Percentiles rank a stretch among this genome's conserved stretches.
phyloP scores from a whole-genome alignment of 2,329 filamentous ascomycete genomes.

The Colletotrichum musae region DNA sequence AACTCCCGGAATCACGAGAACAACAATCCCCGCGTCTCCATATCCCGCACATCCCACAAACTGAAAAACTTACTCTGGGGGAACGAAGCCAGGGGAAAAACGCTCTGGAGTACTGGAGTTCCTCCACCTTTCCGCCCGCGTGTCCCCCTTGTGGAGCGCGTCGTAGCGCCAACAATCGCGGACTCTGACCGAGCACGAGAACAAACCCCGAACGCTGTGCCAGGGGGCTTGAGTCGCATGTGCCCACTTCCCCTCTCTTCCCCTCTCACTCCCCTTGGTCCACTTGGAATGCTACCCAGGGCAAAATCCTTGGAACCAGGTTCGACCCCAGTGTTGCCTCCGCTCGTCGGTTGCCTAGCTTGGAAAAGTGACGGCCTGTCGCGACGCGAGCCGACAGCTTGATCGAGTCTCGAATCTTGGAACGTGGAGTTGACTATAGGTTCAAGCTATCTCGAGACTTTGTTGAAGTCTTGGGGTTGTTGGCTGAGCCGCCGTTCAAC shows the following conservation, averaged over 20 bases:
- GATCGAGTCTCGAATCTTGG: background rate
- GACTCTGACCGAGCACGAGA: conserved; percentile 36
- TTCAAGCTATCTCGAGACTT: background rate
- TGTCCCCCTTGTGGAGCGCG: background rate
- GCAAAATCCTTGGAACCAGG: conserved; percentile 12
- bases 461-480: background rate
- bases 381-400: background rate
- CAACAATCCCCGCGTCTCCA: conserved; percentile 23
- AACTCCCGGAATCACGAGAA: background rate
- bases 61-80: conserved; percentile 22
- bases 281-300: conserved; percentile 4
- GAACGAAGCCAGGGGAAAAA: background rate
- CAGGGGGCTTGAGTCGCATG: background rate
- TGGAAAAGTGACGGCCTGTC: background rate
- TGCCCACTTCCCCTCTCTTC: conserved; percentile 3
- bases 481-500: background rate
- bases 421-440: background rate
- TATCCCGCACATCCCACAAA: conserved; percentile 18
- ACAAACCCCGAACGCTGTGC: background rate
- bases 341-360: background rate
- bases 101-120: conserved; percentile 23
- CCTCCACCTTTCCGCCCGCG: conserved; percentile 19
- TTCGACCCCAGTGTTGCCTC: background rate
- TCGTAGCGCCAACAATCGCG: conserved; percentile 10
- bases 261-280: conserved; percentile 11